Evolutionary conservation across 441 rosid species (phyloP), one percentile per base, ranked within the genome.

Genomic region (Geranium incanum): DNA sequence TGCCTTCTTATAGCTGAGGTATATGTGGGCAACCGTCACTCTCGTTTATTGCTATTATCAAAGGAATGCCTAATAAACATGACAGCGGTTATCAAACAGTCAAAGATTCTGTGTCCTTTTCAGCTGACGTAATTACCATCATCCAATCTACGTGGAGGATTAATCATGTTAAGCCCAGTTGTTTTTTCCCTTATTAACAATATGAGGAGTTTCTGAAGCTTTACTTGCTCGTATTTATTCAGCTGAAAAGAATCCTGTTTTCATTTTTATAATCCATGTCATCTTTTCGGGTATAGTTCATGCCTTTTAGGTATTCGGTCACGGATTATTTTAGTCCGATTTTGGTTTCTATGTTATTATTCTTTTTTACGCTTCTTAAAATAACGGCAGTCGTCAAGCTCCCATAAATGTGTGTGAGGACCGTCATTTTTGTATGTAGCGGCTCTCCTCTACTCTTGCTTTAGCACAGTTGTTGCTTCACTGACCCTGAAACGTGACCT

Each of bases 151-250:
- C 8, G 63, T 57, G 62, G 62, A 16, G 21, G 62, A 18, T 0
- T 57, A 16, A 57, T 15, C 5, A 18, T 16, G 5, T 55, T 15
- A 55, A 55, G 62, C 23, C 62, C 50, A 15, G 62, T 55, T 13
- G 62, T 55, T 55, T 55, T 21, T 50, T 55, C 16, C 23, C 62
- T 18, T 55, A 18, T 16, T 55, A 55, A 55, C 62, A n/a, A n/a
- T 55, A 8, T 55, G 62, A 55, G 23, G 62, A 7, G 62, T 55
- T 55, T 55, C 62, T 55, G 6, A 15, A 5, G 16, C 62, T 21
- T 55, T n/a, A 55, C 16, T 55, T n/a, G 16, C 62, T 15, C 62
- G 7, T 55, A n/a, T 55, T 55, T 55, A 55, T 55, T 55, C 62
- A 16, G 62, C 62, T 6, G 16, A 55, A 55, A 55, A 55, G 62